Conservation (phyloP, 2,329 filamentous ascomycete genomes). For the Pyricularia pennisetigena region DNA sequence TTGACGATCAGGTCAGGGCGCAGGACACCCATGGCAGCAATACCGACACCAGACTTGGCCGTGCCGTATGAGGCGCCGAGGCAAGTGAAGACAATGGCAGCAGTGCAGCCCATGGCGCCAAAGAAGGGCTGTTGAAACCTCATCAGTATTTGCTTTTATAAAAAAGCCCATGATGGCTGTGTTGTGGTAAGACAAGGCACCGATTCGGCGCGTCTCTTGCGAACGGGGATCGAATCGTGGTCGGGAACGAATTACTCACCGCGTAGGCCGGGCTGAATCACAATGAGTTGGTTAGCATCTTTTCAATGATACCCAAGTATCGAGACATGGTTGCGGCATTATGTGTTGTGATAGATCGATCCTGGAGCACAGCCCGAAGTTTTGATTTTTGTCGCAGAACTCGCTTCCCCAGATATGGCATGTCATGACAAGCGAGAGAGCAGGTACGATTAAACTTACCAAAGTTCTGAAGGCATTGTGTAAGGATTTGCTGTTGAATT, state of each 20-base stretch:
- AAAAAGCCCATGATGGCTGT: neutral
- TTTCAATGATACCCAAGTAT: neutral
- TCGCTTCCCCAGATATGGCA: neutral
- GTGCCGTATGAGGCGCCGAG: constrained; percentile 89
- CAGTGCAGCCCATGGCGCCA: constrained; percentile 91
- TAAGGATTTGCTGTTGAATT: neutral
- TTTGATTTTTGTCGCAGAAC: neutral
- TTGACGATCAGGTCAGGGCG: constrained; percentile 97
- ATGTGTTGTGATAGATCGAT: neutral
- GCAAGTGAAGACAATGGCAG: constrained; percentile 41
- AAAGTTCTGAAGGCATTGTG: constrained; percentile 5
- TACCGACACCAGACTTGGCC: constrained; percentile 98
- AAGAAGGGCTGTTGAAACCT: constrained; percentile 61
- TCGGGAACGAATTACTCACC: constrained; percentile 56
- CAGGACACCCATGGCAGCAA: constrained; percentile 95
- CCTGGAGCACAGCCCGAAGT: neutral
- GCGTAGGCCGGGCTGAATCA: constrained; percentile 82
- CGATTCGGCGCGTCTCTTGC: neutral
- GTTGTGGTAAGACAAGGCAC: too few relatives aligned
- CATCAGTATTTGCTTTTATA: neutral
- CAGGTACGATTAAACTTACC: neutral
- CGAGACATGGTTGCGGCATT: neutral
- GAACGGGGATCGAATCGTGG: constrained; percentile 14
- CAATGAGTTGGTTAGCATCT: neutral
- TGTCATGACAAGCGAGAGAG: neutral